These are phyloP conservation scores for Hypoxylon sp. DNA, from an alignment of 2,329 filamentous ascomycete genomes.

Conservation along the genomic window DNA sequence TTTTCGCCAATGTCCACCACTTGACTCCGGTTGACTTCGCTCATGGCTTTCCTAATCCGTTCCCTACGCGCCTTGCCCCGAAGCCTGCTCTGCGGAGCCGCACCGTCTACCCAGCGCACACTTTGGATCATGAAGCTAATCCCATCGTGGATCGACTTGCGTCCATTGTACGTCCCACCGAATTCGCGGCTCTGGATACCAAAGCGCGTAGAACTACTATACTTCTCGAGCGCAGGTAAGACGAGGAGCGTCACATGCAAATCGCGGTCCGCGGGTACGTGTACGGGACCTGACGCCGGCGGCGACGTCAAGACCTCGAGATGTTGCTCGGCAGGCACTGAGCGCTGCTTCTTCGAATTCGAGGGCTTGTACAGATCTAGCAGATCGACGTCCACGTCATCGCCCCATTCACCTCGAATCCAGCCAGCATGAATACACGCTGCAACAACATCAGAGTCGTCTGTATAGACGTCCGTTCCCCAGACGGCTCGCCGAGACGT, in stretches of 20 bases:
- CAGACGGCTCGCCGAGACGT: slow-evolving; percentile 85
- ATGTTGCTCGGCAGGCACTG: slow-evolving; percentile 50
- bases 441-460: slow-evolving; percentile 93
- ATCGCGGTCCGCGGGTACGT: slow-evolving; percentile 78
- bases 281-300: slow-evolving; percentile 72
- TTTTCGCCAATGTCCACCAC: slow-evolving; percentile 53
- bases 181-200: slow-evolving; percentile 88
- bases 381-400: slow-evolving; percentile 79
- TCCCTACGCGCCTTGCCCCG: slow-evolving; percentile 70
- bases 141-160: slow-evolving; percentile 77
- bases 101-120: slow-evolving; percentile 88
- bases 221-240: slow-evolving; percentile 82
- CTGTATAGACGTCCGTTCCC: slow-evolving; percentile 95
- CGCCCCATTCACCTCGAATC: slow-evolving; percentile 89
- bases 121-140: slow-evolving; percentile 89
- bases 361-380: slow-evolving; percentile 67
- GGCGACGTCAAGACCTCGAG: slow-evolving; percentile 66
- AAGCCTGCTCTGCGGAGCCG: slow-evolving; percentile 69
- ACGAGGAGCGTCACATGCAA: slow-evolving; percentile 90
- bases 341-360: slow-evolving; percentile 56
- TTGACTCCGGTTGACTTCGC: slow-evolving; percentile 63
- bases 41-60: slow-evolving; percentile 69
- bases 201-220: slow-evolving; percentile 80
- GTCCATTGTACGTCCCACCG: slow-evolving; percentile 67
- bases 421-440: slow-evolving; percentile 95